Percentiles rank a stretch among this genome's conserved stretches.
phyloP scores from a whole-genome alignment of 2,329 filamentous ascomycete genomes.

The Aspergillus fructus region DNA sequence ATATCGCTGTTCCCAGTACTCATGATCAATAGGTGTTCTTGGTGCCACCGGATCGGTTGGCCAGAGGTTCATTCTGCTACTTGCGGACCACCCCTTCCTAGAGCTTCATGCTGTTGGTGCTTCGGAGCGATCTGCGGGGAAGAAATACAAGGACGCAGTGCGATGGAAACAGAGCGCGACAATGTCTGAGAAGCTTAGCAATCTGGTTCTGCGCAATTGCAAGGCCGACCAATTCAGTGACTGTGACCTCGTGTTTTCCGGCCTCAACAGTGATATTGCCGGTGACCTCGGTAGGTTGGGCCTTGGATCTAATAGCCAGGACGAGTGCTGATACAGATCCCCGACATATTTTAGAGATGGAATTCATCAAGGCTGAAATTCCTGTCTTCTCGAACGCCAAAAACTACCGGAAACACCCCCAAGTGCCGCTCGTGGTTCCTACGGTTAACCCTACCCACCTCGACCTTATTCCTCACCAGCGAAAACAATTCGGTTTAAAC shows the following conservation, averaged over 20 bases:
- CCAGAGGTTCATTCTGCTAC: conserved; percentile 90
- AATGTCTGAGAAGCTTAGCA: conserved; percentile 72
- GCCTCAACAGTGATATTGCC: conserved; percentile 87
- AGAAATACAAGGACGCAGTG: conserved; percentile 91
- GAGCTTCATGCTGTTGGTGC: conserved; percentile 86
- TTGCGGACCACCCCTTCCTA: conserved; percentile 83
- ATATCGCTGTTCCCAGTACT: conserved; percentile 10
- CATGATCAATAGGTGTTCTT: conserved; percentile 62
- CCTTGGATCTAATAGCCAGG: neutral
- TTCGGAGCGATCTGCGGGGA: conserved; percentile 83
- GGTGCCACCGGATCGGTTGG: conserved; percentile 93
- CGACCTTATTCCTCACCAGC: conserved; percentile 84
- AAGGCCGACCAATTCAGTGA: conserved; percentile 77
- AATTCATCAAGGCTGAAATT: conserved; percentile 83
- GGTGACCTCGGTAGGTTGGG: conserved; percentile 74
- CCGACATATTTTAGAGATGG: conserved; percentile 64
- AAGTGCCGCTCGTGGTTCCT: conserved; percentile 90
- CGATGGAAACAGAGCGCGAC: conserved; percentile 89
- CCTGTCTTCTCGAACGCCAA: conserved; percentile 97
- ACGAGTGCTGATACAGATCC: neutral
- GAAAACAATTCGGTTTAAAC: conserved; percentile 67
- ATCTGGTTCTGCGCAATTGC: conserved; percentile 84
- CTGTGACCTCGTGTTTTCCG: conserved; percentile 91
- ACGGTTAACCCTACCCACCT: conserved; percentile 91
- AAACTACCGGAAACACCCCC: conserved; percentile 87